These are phyloP conservation scores for Moniliophthora roreri DNA, from an alignment of 1,284 basidiomycete genomes.

Conservation along the genomic window DNA sequence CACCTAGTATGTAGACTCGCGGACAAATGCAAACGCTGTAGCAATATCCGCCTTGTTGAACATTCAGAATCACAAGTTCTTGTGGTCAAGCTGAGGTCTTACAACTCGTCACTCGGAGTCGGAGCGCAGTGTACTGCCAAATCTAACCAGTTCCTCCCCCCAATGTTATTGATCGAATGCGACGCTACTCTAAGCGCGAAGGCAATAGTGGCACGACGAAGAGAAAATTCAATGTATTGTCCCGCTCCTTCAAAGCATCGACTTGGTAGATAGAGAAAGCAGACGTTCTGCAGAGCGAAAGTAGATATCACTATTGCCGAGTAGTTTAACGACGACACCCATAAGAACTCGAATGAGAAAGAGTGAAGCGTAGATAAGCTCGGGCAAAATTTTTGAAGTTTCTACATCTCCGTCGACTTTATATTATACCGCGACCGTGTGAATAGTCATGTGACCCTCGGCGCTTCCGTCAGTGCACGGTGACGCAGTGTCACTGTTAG, in stretches of 20 bases:
- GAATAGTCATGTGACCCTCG: not conserved
- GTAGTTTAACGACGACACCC: slow-evolving; percentile 52
- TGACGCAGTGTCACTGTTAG: not conserved
- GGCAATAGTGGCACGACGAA: too few species aligned
- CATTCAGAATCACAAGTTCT: too few species aligned
- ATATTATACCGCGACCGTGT: not conserved
- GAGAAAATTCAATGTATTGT: not conserved
- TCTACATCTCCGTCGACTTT: too few species aligned
- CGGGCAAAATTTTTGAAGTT: slow-evolving; percentile 28
- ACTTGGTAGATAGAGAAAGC: slow-evolving; percentile 2
- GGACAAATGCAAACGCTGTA: too few species aligned
- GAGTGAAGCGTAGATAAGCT: slow-evolving; percentile 48
- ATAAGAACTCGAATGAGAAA: slow-evolving; percentile 15
- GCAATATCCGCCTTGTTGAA: too few species aligned
- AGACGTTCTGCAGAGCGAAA: slow-evolving; percentile 13
- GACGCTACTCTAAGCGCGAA: too few species aligned
- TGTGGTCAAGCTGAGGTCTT: too few species aligned
- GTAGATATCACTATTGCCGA: slow-evolving; percentile 37
- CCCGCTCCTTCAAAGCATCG: slow-evolving; percentile 14
- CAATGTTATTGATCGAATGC: too few species aligned
- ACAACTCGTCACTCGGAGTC: too few species aligned
- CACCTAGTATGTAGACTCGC: not conserved
- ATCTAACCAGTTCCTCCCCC: too few species aligned
- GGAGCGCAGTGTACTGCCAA: too few species aligned
- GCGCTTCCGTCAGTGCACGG: not conserved